Base-by-base conservation (phyloP, 2,329 filamentous ascomycete genomes). In the Botrytis elliptica region DNA sequence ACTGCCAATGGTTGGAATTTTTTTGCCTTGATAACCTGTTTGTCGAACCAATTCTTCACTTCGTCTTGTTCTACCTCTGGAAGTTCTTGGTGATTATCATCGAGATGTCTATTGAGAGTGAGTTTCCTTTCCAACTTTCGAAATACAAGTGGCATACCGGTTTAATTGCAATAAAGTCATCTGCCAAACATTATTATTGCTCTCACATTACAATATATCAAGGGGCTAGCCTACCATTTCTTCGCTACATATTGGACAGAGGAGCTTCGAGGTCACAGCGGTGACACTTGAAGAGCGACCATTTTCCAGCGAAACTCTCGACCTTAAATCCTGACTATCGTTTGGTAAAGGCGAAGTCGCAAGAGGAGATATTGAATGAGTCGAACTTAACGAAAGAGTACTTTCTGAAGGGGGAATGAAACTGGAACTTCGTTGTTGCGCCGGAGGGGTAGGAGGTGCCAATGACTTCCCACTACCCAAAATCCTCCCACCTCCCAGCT, bases 191-290 rank as follows among this genome's bases (percentile, higher is more conserved):
- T 81, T 75, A 82, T 77, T 69, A 71, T 29, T 65, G 60, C 65
- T 71, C 38, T 49, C 20, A 20, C 36, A 44, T 36, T 10, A 8
- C 16, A 44, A 62, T 25, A 20, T 33, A 59, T 64, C 38, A 36
- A 66, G 67, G n/a, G 49, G 49, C 60, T 55, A 74, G 76, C 76
- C 36, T 85, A 96, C 94, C 96, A 99, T 99, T 83, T 98, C 95
- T 84, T 98, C 97, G 78, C 91, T 94, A 83, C 96, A 99, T 81
- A 99, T 99, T n/a, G 96, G 96, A 82, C 96, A 99, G 72, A 95
- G 90, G 74, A 99, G 89, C 82, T 88, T 88, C 77, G 89, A 89
- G 77, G 88, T 89, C 72, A 89, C 84, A 70, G 89, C 87, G 29
- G 83, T 82, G 67, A 84, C 83, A 71, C 84, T 83, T 64, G 85